Percentiles rank a stretch among this genome's conserved stretches.
These are phyloP conservation scores for Nannochloris sp. DNA, from an alignment of 139 green algal species.

Conservation along the genomic window DNA sequence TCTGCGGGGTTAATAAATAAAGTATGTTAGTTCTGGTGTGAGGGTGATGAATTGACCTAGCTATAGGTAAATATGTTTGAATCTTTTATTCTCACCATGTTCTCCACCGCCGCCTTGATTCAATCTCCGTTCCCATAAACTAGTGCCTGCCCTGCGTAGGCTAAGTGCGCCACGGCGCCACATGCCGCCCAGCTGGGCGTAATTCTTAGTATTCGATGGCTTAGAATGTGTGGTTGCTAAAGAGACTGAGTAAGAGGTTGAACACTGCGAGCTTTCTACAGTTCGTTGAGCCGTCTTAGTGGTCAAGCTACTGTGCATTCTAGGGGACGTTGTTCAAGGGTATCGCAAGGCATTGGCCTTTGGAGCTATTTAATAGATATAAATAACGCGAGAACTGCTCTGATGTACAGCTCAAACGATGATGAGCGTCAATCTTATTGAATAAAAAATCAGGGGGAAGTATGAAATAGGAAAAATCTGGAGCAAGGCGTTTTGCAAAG, in stretches of 20 bases:
- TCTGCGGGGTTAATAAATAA: no score
- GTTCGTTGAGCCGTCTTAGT: not conserved
- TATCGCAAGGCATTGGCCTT: no score
- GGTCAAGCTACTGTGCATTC: not conserved
- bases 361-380: no score
- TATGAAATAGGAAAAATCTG: no score
- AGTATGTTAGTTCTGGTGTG: no score
- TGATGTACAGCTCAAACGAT: not conserved
- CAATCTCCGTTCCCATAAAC: no score
- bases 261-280: not conserved
- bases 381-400: not conserved
- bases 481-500: no score
- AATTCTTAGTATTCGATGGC: not conserved
- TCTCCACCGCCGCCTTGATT: no score
- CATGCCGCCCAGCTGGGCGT: not conserved
- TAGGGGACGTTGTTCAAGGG: not conserved
- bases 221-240: not conserved
- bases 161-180: not conserved
- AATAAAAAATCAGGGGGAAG: slow-evolving; percentile 1
- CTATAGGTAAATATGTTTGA: no score
- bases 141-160: not conserved
- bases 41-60: no score
- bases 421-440: not conserved
- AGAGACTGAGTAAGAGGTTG: not conserved
- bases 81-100: no score